These are phyloP conservation scores for Umbellularia californica DNA, from an alignment of 164 flowering plant species.

Conservation along the genomic window DNA sequence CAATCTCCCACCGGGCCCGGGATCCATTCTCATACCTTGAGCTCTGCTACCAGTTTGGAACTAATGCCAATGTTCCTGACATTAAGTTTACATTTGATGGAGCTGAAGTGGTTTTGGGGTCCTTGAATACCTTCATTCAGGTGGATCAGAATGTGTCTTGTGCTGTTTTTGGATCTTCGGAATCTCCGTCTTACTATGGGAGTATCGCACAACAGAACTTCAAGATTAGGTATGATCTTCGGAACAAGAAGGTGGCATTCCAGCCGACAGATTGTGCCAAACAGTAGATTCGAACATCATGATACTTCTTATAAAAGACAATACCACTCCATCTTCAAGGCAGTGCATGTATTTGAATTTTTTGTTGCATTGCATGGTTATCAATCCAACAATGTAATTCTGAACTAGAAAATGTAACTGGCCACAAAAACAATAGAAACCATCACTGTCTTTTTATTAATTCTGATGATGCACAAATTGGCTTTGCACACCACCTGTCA, in stretches of 20 bases:
- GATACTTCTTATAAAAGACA: too few species aligned
- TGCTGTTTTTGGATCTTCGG: slow-evolving; percentile 11
- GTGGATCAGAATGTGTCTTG: slow-evolving; percentile 12
- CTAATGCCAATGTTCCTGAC: slow-evolving; percentile 7
- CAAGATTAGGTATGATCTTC: slow-evolving; percentile 26
- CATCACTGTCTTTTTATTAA: too few species aligned
- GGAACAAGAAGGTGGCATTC: slow-evolving; percentile 23
- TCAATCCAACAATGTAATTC: too few species aligned
- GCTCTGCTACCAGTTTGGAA: slow-evolving; percentile 17
- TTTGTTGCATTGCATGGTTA: too few species aligned
- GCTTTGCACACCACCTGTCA: too few species aligned
- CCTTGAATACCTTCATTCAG: slow-evolving; percentile 22
- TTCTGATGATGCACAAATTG: too few species aligned
- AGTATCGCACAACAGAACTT: slow-evolving; percentile 27
- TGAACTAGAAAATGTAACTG: too few species aligned
- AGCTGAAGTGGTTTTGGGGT: slow-evolving; percentile 25
- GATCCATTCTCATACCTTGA: neutral
- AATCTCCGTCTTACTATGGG: slow-evolving; percentile 14
- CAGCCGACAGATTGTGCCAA: slow-evolving; percentile 3
- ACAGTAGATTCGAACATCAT: too few species aligned
- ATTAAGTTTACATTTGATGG: slow-evolving; percentile 28
- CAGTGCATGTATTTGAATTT: too few species aligned
- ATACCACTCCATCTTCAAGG: too few species aligned
- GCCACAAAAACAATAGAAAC: too few species aligned
- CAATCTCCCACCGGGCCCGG: too few species aligned